Percentiles rank a stretch among this genome's conserved stretches.
phyloP scores from a whole-genome alignment of 2,329 filamentous ascomycete species.

The Cladophialophora immunda region DNA sequence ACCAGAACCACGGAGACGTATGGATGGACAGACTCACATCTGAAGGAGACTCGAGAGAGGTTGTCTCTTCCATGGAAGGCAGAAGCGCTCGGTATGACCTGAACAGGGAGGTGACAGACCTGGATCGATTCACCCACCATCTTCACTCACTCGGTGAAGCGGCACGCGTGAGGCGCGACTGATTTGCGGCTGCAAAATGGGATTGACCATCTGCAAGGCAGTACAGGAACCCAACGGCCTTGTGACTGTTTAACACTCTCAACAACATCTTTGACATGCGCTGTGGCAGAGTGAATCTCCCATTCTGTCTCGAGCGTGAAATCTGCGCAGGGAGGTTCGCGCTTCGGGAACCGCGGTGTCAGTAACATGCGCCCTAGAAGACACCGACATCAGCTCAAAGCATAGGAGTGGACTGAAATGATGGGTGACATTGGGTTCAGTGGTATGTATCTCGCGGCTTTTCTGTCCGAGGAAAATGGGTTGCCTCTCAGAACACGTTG shows the following conservation, averaged over 20 bases:
- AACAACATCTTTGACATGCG: neutral
- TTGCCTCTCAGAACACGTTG: neutral
- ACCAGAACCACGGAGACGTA: neutral
- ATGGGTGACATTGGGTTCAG: neutral
- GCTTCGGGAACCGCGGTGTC: neutral
- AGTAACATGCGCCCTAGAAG: neutral
- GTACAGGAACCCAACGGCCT: neutral
- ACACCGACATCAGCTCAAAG: neutral
- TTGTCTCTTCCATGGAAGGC: neutral
- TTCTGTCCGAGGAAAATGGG: neutral
- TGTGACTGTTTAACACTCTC: neutral
- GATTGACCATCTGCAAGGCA: neutral
- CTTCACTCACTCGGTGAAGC: constrained; percentile 1
- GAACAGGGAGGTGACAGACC: neutral
- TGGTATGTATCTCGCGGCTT: neutral
- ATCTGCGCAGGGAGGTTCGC: neutral
- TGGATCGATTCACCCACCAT: neutral
- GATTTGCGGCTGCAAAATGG: neutral
- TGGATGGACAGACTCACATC: neutral
- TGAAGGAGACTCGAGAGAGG: neutral
- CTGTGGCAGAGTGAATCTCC: neutral
- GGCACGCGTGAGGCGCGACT: neutral
- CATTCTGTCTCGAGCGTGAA: neutral
- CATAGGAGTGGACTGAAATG: neutral
- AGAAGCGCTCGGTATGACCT: neutral